phyloP scores from a whole-genome alignment of 2,329 filamentous ascomycete genomes.

The Dactylellina leptospora region DNA sequence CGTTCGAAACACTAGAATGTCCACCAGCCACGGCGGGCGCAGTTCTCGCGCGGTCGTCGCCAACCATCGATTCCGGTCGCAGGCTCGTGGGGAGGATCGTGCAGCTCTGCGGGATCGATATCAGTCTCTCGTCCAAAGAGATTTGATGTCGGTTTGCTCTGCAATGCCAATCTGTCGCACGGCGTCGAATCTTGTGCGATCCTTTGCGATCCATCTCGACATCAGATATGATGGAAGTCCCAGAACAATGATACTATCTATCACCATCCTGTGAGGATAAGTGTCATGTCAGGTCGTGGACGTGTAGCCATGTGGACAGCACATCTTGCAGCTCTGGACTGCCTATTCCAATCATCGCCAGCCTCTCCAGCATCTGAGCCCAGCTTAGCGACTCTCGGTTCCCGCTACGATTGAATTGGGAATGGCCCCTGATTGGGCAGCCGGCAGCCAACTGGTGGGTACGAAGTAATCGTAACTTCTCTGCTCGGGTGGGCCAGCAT shows the following conservation, averaged over 20 bases:
- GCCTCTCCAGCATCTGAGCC: conserved; percentile 10
- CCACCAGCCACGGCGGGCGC: too few relatives aligned
- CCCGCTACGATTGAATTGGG: conserved; percentile 23
- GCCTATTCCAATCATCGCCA: conserved; percentile 31
- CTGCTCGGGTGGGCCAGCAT: conserved; percentile 23
- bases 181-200: neutral
- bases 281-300: conserved; percentile 12
- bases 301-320: conserved; percentile 35
- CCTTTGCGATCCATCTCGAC: neutral
- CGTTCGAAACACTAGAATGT: too few relatives aligned
- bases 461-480: too few relatives aligned
- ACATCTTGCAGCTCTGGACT: conserved; percentile 48
- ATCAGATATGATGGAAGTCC: neutral
- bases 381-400: neutral
- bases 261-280: neutral
- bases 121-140: too few relatives aligned
- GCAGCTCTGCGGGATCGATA: too few relatives aligned
- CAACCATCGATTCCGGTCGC: too few relatives aligned
- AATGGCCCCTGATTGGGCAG: conserved; percentile 42
- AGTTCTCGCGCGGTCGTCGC: too few relatives aligned
- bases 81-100: too few relatives aligned
- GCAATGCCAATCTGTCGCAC: conserved; percentile 8
- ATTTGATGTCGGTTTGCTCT: neutral
- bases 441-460: conserved; percentile 5
- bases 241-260: too few relatives aligned